Evolutionary conservation across 2,329 filamentous ascomycete genomes (phyloP), one percentile per base, ranked within the genome.

Genomic region (Aurifilum marmelostoma): DNA sequence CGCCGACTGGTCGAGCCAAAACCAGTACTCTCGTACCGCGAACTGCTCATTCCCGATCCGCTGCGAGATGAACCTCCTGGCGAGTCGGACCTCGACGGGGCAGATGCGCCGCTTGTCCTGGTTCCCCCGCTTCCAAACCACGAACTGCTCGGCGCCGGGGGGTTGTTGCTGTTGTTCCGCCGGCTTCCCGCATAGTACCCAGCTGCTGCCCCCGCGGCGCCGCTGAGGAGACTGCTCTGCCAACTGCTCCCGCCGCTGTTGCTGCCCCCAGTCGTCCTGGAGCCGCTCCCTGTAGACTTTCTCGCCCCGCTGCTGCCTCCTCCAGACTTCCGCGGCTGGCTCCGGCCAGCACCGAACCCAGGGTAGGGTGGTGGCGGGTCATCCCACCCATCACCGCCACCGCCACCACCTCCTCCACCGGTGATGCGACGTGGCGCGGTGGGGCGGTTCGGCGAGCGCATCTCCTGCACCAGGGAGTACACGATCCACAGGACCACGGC

Each of bases 141-240:
- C 21, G 43, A 47, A 47, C 18, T 47, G 43, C 43, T 47, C 43
- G 43, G 32, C 69, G 69, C 29, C 66, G 67, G 39, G 67, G 62
- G 67, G 14, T 69, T 74, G 71, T 74, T 71, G 70, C 75, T 77
- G 50, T 77, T 79, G 69, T 82, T 80, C n/a, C 82, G 79, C 6
- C 80, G 79, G 56, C 79, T 85, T 0, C 88, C 88, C 7, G 89
- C 89, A 69, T 85, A 77, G 75, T 92, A 93, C 1, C 84, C 89
- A 3, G 90, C 91, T 1, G 91, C 91, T 6, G 89, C 90, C 59
- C 91, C 92, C 16, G 67, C 69, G n/a, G 87, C 80, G 27, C 91
- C 91, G 24, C 83, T 86, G 91, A 91, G 94, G 79, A 94, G 93
- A 1, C 92, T 92, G 6, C 91, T 91, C 63, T 85, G 84, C 90